Evolutionary conservation across 1,139 yeast species (phyloP).

Genomic region (Geotrichum bryndzae): DNA sequence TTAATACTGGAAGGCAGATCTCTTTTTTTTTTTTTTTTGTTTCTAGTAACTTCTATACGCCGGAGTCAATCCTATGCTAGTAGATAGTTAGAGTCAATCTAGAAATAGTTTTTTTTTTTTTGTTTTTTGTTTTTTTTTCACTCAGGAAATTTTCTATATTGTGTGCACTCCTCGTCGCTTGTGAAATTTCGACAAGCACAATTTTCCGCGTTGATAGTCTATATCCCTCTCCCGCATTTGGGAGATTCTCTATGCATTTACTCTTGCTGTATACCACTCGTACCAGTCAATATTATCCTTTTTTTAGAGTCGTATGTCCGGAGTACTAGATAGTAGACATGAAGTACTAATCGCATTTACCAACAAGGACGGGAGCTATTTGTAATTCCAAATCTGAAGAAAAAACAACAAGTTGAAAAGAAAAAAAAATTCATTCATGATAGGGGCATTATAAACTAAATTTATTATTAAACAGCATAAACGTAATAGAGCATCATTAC

Average conservation of each 20-base stretch:
- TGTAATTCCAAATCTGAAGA: not conserved
- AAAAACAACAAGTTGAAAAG: too few relatives aligned
- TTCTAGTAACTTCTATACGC: too few relatives aligned
- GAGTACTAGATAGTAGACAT: not conserved
- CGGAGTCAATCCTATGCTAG: too few relatives aligned
- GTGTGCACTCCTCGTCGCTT: not conserved
- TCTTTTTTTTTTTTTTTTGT: too few relatives aligned
- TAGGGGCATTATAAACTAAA: not conserved
- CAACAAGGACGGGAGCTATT: not conserved
- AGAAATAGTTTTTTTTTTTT: too few relatives aligned
- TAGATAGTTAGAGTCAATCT: too few relatives aligned
- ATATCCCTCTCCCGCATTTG: not conserved
- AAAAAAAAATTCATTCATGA: not conserved
- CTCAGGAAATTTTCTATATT: not conserved
- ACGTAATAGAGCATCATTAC: not conserved
- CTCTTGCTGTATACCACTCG: not conserved
- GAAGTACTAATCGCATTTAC: too few relatives aligned
- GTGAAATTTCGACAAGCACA: not conserved
- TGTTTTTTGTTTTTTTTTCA: not conserved
- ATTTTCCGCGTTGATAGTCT: not conserved
- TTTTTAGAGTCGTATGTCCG: not conserved
- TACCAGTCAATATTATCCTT: not conserved
- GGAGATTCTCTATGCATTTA: not conserved
- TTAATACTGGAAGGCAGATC: too few relatives aligned
- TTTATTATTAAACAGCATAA: not conserved